These are phyloP conservation scores for Colletotrichum higginsianum DNA, from an alignment of 2,329 filamentous ascomycete genomes.

Conservation along the genomic window DNA sequence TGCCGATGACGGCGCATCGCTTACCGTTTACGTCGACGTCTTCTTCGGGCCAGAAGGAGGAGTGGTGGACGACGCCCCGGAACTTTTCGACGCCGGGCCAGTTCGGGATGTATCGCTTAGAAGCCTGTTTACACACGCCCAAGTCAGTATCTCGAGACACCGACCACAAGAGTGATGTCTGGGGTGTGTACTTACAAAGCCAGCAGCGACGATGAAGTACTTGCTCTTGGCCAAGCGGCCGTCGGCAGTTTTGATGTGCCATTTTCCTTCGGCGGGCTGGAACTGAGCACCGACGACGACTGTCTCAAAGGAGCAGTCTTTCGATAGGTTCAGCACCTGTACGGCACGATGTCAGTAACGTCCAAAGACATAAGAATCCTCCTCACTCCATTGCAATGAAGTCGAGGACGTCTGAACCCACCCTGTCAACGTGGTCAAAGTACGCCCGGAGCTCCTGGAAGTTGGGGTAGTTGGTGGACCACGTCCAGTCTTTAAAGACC, in stretches of 20 bases:
- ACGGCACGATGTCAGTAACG: not conserved
- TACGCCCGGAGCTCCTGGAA: slow-evolving; percentile 68
- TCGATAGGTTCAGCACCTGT: slow-evolving; percentile 65
- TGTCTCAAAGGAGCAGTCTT: slow-evolving; percentile 70
- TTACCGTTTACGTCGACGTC: slow-evolving; percentile 71
- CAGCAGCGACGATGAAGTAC: slow-evolving; percentile 68
- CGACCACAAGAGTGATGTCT: not conserved
- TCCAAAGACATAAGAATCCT: no score
- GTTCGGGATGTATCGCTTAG: slow-evolving; percentile 73
- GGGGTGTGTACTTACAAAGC: slow-evolving; percentile 57
- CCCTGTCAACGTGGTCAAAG: slow-evolving; percentile 71
- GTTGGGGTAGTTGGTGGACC: slow-evolving; percentile 66
- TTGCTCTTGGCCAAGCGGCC: slow-evolving; percentile 65
- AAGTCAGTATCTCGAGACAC: not conserved
- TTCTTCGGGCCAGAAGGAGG: slow-evolving; percentile 72
- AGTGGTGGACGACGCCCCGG: slow-evolving; percentile 72
- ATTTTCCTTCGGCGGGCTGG: slow-evolving; percentile 62
- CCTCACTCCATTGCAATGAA: no score
- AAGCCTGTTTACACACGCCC: slow-evolving; percentile 54
- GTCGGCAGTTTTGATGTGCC: slow-evolving; percentile 65
- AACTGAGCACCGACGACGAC: slow-evolving; percentile 68
- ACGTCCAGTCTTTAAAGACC: slow-evolving; percentile 70
- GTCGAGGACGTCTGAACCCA: not conserved
- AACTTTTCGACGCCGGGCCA: slow-evolving; percentile 73
- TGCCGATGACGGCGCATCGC: slow-evolving; percentile 74